Evolutionary conservation across 2,329 filamentous ascomycete genomes (phyloP), one percentile per base, ranked within the genome.

Genomic region (Fusarium xyrophilum): DNA sequence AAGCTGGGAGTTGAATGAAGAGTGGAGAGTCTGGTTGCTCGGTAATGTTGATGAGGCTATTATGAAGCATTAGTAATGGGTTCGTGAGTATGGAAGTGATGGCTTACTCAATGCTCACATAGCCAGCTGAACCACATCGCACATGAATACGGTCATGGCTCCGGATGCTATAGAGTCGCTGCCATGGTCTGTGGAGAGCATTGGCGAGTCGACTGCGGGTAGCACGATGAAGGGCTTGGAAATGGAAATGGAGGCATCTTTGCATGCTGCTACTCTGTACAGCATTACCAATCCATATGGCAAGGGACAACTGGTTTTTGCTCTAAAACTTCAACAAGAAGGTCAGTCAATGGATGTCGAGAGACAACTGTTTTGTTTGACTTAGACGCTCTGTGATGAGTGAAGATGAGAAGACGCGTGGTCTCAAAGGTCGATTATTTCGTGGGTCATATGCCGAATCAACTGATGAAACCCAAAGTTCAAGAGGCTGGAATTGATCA

Each of bases 1-100:
- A 81, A 0, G 85, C 79, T 9, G 88, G 88, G 1, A 90, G 76
- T 73, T 88, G 85, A 42, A 90, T 76, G 17, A 88, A 74, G 42
- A 90, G 73, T 3, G 86, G 83, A 2, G 78, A 75, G 15, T 76
- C 73, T 1, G 76, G 70, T 21, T 81, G 72, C 7, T 78, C 73
- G 15, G 64, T 56, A 27, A 84, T 60, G 65, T 88, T 85, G 71
- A 86, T 80, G 47, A 88, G 78, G 70, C 85, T 87, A 60, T 15
- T 27, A 3, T 19, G 10, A 27, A 39, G 13, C 14, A 63, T 77
- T 23, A 76, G 75, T 39, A n/a, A 56, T 17, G 14, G 12, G 3
- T 15, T 36, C 9, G 2, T 21, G 15, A 27, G 13, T 21, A 17
- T 51, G n/a, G n/a, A 12, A 9, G 12, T 12, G 13, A n/a, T n/a